Base-by-base conservation (phyloP, 495 filamentous ascomycete species). In the Achaetomiella virescens region DNA sequence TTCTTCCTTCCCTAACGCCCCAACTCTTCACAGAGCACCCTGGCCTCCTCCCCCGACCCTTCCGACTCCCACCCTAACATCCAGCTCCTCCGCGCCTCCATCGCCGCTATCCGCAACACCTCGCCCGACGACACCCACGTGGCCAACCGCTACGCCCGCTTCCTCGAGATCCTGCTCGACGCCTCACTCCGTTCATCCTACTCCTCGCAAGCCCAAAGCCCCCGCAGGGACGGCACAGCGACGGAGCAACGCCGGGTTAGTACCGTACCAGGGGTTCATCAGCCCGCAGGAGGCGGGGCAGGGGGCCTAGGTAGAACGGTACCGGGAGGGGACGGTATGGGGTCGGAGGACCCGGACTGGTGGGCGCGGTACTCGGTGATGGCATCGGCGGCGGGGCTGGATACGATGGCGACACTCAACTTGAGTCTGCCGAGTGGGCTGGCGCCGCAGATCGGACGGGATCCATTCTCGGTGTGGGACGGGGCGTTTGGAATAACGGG, bases 401-500 rank as follows among this genome's bases (percentile, higher is more conserved):
- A 48, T 10, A 15, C 27, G n/a, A 17, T 33, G 2, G 44, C 27
- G 6, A 8, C 44, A 18, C 44, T 47, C 11, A 47, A 47, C 15
- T 36, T 48, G 27, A 35, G 33, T 5, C 17, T 36, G 27, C 18
- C 29, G 6, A 29, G n/a, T n/a, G 45, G 45, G 27, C 14, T 48
- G 29, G 45, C 14, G 45, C 5, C 45, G 17, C 29, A 36, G 29
- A 48, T 48, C 20, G 45, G 45, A n/a, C 18, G 45, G 27, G 45
- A 48, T 21, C 45, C 45, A 17, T 48, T 48, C 15, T 29, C 18
- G n/a, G 17, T 25, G 45, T 48, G 29, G 45, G 45, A 48, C 14
- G 45, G 45, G 11, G 45, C 45, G 14, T 48, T 48, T 33, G 45
- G 45, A 2, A 47, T 47, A 15, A 33, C 44, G 44, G 44, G 44